Evolutionary conservation across 2,329 filamentous ascomycete species (phyloP), one percentile per base, ranked within the genome.

Genomic region (Pseudogymnoascus sp.): DNA sequence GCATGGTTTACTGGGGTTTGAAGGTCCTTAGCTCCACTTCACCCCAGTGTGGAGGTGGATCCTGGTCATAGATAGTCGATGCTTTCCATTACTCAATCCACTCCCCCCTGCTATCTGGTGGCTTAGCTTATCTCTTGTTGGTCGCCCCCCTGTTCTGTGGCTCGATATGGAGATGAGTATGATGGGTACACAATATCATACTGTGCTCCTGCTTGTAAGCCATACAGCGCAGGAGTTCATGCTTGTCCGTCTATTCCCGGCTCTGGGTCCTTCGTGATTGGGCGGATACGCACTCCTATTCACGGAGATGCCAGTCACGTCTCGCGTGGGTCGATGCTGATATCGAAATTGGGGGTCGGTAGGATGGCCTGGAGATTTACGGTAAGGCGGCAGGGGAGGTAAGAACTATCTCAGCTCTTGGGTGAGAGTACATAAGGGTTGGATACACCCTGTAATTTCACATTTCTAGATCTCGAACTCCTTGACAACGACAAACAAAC

Each of bases 31-130:
- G 44, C 44, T n/a, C 14, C 23, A 14, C 8, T 5, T 50, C 1
- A 12, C 44, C 23, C 44, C 44, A 50, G 44, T 50, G 44, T 50
- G 23, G 44, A 50, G 44, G 21, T 28, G 18, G 44, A 50, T n/a
- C 44, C 44, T 50, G 14, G 44, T 50, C 44, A 28, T 50, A 50
- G 44, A 50, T 50, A 50, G 44, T 50, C 44, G 44, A 31, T 50
- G 44, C 44, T 50, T 50, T 50, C 44, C 44, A 50, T 50, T 50
- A 50, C 44, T 50, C 44, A 50, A 50, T 50, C 44, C 44, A 50
- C 44, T 50, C 44, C 44, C 44, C 44, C 44, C 44, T 50, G 44
- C 44, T 50, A 50, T 50, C 44, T 50, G 44, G 44, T 50, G 44
- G 44, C 44, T 50, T 50, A 50, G 44, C 44, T 50, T 50, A 50